Evolutionary conservation across 108 stramenopile genomes (phyloP).

Genomic region (Craspedostauros australis): DNA sequence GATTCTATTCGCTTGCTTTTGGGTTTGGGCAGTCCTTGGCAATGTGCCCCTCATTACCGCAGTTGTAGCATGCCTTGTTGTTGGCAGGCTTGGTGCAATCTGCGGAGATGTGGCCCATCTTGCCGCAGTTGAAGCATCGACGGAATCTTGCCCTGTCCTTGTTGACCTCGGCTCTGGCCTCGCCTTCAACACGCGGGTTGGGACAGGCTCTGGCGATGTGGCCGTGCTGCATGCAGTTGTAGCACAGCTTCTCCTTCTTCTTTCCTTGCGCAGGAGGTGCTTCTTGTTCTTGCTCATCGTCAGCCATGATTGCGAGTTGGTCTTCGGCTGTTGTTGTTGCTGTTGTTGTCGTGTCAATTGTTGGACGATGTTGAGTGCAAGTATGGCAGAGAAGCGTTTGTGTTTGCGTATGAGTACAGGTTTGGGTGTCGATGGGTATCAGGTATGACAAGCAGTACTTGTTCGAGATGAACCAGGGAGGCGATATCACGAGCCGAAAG

Average conservation of each 20-base stretch:
- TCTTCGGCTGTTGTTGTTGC: no score
- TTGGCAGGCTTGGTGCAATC: constrained; percentile 61
- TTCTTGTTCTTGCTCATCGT: no score
- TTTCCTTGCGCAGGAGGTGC: no score
- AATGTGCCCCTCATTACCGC: constrained; percentile 67
- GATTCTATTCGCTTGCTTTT: constrained; percentile 2
- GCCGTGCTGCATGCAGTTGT: constrained; percentile 54
- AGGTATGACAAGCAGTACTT: no score
- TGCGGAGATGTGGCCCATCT: constrained; percentile 58
- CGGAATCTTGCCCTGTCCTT: constrained; percentile 46
- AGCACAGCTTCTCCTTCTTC: constrained; percentile 70
- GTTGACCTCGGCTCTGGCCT: constrained; percentile 38
- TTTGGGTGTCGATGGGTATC: no score
- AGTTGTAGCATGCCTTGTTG: constrained; percentile 79
- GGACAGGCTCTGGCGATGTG: constrained; percentile 57
- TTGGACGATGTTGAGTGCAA: no score
- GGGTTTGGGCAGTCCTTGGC: constrained; percentile 41
- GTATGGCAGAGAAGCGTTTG: no score
- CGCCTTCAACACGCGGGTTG: constrained; percentile 52
- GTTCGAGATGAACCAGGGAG: no score
- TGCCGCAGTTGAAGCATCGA: constrained; percentile 80
- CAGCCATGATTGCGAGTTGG: no score
- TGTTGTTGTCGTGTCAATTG: no score
- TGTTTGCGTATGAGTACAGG: no score
- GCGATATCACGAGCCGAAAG: no score